A percentile compares a stretch with the other conserved stretches of the same genome.
Conservation (phyloP, 352 stramenopile genomes). For the Globisporangium splendens region DNA sequence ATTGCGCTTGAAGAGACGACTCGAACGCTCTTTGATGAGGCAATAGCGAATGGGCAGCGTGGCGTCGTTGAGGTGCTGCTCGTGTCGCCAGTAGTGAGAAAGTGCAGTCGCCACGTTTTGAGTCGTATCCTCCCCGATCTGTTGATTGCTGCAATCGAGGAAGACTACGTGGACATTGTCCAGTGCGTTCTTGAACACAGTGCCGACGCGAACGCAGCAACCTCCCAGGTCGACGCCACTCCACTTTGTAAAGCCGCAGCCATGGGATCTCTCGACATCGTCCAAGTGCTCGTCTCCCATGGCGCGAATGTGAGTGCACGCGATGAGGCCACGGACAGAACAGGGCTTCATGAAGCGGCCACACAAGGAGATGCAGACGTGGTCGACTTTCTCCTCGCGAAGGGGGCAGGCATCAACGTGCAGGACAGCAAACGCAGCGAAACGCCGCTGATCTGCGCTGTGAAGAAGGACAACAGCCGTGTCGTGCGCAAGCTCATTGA, state of each 20-base stretch:
- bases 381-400: background rate
- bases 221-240: too few species aligned
- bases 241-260: too few species aligned
- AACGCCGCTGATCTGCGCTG: background rate
- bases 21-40: constrained; percentile 1
- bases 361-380: too few species aligned
- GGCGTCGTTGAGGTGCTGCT: constrained; percentile 1
- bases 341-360: too few species aligned
- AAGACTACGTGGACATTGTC: constrained; percentile 1
- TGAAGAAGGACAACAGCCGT: constrained; percentile 59
- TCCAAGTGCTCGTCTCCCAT: too few species aligned
- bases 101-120: too few species aligned
- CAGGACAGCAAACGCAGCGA: background rate
- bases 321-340: background rate
- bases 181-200: background rate
- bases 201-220: background rate
- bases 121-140: background rate
- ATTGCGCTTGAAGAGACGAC: background rate
- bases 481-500: constrained; percentile 97
- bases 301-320: too few species aligned
- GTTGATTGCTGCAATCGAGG: background rate
- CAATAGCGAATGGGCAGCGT: constrained; percentile 1
- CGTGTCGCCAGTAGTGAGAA: background rate
- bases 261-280: too few species aligned
- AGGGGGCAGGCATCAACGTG: background rate